Evolutionary conservation across 495 filamentous ascomycete species (phyloP), one percentile per base, ranked within the genome.

Genomic region (Cairneyella variabilis): DNA sequence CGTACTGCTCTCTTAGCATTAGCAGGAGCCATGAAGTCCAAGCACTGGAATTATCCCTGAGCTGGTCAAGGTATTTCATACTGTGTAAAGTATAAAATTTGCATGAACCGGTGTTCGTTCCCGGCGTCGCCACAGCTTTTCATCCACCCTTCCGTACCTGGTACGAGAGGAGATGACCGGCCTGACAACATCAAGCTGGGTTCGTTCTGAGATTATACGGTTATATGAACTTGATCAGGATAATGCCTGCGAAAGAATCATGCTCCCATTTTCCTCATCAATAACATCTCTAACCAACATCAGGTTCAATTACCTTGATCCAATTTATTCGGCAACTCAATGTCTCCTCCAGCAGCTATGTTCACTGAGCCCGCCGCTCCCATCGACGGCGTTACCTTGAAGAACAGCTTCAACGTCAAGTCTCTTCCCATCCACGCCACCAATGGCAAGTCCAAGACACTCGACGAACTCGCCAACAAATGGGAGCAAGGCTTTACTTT

Each of bases 201-300:
- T 73, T 79, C 75, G 77, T 79, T 82, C 89, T 93, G 90, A 95
- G 86, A 95, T 85, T 80, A 93, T 85, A 95, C 90, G 89, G 90
- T 84, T 73, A 63, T 45, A 65, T 60, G 65, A 91, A 95, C 89
- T 92, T 93, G 89, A 95, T 92, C 89, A 89, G 88, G 89, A 90
- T 91, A 95, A 93, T 92, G 86, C 89, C 88, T 90, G 90, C 90
- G 89, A 88, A 90, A 93, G 88, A 86, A 92, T 89, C 88, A 91
- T 91, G 87, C 86, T 80, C 59, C 44, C 53, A 51, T 52, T 28
- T 37, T 50, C 54, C 53, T 44, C 42, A 18, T 23, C 25, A 3
- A 11, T 75, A 71, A 65, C 59, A 64, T 37, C 55, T 51, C 66
- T 67, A 65, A 69, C 60, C 46, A 57, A 69, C 56, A 67, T 37